Conservation (phyloP, 2,329 filamentous ascomycete species). For the Fusarium nodosum region DNA sequence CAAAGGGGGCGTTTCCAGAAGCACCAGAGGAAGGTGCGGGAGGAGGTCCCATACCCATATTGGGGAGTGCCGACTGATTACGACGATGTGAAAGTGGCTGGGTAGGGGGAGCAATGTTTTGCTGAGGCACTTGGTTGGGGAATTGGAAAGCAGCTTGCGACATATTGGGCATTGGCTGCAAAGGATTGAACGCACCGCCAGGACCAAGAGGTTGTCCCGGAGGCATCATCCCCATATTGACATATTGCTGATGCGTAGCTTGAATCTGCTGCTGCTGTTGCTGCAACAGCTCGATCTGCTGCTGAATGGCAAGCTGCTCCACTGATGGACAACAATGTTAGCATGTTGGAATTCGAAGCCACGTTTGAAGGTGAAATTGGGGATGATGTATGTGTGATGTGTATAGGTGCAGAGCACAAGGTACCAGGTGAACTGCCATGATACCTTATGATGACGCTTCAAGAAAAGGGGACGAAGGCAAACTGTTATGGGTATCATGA, state of each 20-base stretch:
- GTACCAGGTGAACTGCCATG: slow-evolving; percentile 12
- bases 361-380: background rate
- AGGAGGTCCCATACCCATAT: slow-evolving; percentile 88
- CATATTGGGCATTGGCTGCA: slow-evolving; percentile 85
- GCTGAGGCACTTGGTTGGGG: slow-evolving; percentile 80
- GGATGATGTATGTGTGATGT: background rate
- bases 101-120: slow-evolving; percentile 81
- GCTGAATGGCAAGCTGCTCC: slow-evolving; percentile 97
- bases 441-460: slow-evolving; percentile 6
- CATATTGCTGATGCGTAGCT: slow-evolving; percentile 95
- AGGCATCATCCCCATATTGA: slow-evolving; percentile 95
- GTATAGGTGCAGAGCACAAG: background rate
- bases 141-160: slow-evolving; percentile 91
- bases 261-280: slow-evolving; percentile 98
- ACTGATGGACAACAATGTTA: slow-evolving; percentile 66
- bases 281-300: slow-evolving; percentile 97
- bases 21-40: slow-evolving; percentile 93
- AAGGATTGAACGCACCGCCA: slow-evolving; percentile 78
- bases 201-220: slow-evolving; percentile 82
- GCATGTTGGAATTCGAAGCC: slow-evolving; percentile 20
- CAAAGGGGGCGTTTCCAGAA: slow-evolving; percentile 78
- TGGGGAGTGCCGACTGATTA: slow-evolving; percentile 96
- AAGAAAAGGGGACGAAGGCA: slow-evolving; percentile 3
- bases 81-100: slow-evolving; percentile 91
- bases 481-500: slow-evolving; percentile 46